Evolutionary conservation across 768 basidiomycete species (phyloP), one percentile per base, ranked within the genome.

Genomic region (Psilocybe tampanensis): DNA sequence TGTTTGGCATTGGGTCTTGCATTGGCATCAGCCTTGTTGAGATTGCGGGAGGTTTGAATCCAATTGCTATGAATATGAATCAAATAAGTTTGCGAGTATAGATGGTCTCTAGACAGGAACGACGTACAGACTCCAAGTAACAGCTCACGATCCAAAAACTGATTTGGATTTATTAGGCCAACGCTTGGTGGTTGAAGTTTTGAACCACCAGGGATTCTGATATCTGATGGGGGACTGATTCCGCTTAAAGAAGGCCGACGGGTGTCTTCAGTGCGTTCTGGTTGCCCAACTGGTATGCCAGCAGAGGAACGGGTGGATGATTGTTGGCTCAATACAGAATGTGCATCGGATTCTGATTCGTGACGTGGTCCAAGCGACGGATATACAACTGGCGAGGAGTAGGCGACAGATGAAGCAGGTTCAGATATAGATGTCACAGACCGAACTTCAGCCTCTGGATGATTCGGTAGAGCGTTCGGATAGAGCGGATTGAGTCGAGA

Each of bases 121-220:
- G 13, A 86, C 89, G 68, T 65, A 91, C 89, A 84, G 62, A 90
- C 74, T 41, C 88, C 85, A 49, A 73, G 58, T 2, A 88, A 72
- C 50, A 88, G 74, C 41, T 86, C 82, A 34, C 73, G 69, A 56
- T 86, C 87, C 8, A 89, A 72, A 59, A 82, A 88, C n/a, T 79
- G 76, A 59, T 77, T 79, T 0, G 74, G 66, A 58, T 74, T 77
- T n/a, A 76, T 43, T 23, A 70, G 54, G 47, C 59, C 60, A n/a
- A 59, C 26, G 43, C 54, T 23, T 45, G 60, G 39, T 23, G 43
- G 52, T 12, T 48, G 44, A 33, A 6, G 36, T 13, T 49, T 39
- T 32, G 36, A 52, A 22, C 48, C 49, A 12, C 41, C 53, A 45
- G 58, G 43, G 13, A 29, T 48, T 33, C 51, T 47, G 33, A 19